A percentile compares a stretch with the other conserved stretches of the same genome.
These are phyloP conservation scores for Clarireedia homoeocarpa DNA, from an alignment of 2,329 filamentous ascomycete genomes.

Conservation along the genomic window DNA sequence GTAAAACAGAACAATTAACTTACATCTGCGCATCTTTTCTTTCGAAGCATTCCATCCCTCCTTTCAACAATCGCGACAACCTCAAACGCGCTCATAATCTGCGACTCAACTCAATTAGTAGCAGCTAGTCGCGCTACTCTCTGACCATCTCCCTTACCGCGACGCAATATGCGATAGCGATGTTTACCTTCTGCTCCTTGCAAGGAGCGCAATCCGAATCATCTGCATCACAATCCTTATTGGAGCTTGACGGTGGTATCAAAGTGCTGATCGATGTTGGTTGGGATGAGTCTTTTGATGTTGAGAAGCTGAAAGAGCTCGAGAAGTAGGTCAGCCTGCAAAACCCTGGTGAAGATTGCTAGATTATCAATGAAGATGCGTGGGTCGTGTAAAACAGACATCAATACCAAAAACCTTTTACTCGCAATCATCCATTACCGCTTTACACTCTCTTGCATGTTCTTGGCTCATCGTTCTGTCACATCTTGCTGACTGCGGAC, in stretches of 20 bases:
- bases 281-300: conserved; percentile 90
- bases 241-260: conserved; percentile 93
- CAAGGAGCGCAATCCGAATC: conserved; percentile 86
- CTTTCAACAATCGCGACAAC: too few relatives aligned
- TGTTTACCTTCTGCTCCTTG: conserved; percentile 95
- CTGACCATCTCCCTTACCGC: background rate
- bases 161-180: conserved; percentile 34
- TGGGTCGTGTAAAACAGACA: conserved; percentile 18
- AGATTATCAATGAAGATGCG: background rate
- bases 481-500: conserved; percentile 19
- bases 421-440: conserved; percentile 9
- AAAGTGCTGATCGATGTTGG: conserved; percentile 92
- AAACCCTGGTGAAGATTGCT: background rate
- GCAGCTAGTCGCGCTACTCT: too few relatives aligned
- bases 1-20: too few relatives aligned
- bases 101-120: too few relatives aligned
- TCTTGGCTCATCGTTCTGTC: background rate
- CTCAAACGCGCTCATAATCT: too few relatives aligned
- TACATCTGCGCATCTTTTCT: background rate
- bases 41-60: too few relatives aligned
- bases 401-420: conserved; percentile 20
- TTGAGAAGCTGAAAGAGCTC: conserved; percentile 72
- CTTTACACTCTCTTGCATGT: background rate
- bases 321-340: conserved; percentile 60
- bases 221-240: conserved; percentile 82